These are phyloP conservation scores for Porphyridium purpureum DNA, from an alignment of 23 red algal species.

Conservation along the genomic window DNA sequence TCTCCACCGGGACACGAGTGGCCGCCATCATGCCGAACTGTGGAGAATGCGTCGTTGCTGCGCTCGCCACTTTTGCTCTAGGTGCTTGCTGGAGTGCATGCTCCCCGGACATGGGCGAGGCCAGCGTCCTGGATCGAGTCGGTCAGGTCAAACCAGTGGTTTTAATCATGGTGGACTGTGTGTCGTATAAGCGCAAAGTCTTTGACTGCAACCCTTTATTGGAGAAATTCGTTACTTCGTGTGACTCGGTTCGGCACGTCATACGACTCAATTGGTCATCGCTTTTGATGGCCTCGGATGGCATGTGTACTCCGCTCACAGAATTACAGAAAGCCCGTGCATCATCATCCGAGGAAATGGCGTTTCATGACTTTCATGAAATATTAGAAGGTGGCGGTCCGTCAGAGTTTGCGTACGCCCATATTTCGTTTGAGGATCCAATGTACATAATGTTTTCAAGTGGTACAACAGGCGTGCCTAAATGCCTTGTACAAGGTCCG, in stretches of 20 bases:
- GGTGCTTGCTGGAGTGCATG: conserved; percentile 41
- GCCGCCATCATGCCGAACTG: conserved; percentile 39
- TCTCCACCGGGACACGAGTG: conserved; percentile 12
- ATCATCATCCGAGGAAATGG: background rate
- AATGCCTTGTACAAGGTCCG: conserved; percentile 49
- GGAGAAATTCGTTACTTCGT: background rate
- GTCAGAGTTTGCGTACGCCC: too few species aligned
- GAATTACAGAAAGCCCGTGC: background rate
- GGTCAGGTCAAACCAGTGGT: conserved; percentile 32
- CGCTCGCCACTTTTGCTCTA: conserved; percentile 25
- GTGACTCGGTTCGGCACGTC: background rate
- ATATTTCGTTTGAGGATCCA: conserved; percentile 13
- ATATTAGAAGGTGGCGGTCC: too few species aligned
- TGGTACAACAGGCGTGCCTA: conserved; percentile 61
- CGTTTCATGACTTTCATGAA: background rate
- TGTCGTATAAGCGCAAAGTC: conserved; percentile 8
- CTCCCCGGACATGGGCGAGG: conserved; percentile 46
- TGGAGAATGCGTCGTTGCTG: conserved; percentile 29
- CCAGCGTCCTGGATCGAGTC: conserved; percentile 30
- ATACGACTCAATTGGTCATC: background rate
- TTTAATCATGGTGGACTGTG: conserved; percentile 16
- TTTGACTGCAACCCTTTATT: background rate
- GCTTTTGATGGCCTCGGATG: background rate
- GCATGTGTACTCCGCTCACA: background rate
- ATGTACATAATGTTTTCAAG: conserved; percentile 46